A percentile compares a stretch with the other conserved stretches of the same genome.
Conservation (phyloP, 148 eudicot genomes). For the Rhododendron mucronatum region DNA sequence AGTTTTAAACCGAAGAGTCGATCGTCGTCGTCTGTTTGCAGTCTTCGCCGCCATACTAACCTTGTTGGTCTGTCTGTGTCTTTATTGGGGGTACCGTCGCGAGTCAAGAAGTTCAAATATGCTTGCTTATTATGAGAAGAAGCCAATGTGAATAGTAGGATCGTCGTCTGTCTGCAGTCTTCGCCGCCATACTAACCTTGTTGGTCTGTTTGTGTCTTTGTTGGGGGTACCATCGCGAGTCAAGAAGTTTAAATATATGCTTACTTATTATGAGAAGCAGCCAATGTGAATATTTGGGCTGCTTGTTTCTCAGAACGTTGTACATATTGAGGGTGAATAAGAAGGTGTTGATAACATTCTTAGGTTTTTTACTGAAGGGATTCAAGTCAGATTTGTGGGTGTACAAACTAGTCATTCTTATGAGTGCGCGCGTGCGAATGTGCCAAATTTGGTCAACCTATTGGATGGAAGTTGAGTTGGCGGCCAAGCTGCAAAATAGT, state of each 20-base stretch:
- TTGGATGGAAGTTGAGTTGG: neutral
- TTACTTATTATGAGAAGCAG: neutral
- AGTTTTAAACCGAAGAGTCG: no score
- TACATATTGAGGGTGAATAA: neutral
- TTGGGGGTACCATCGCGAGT: neutral
- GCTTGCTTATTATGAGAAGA: neutral
- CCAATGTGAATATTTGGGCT: neutral
- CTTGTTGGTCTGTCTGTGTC: constrained; percentile 25
- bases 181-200: constrained; percentile 20
- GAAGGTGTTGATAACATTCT: neutral
- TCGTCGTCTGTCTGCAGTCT: neutral
- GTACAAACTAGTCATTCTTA: neutral
- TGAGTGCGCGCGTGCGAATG: neutral
- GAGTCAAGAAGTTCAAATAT: neutral
- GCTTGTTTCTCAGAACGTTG: neutral
- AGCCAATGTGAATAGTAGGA: neutral
- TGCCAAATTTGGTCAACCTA: neutral
- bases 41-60: constrained; percentile 10
- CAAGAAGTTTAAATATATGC: neutral
- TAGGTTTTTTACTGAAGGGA: neutral
- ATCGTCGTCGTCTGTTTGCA: neutral
- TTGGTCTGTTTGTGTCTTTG: constrained; percentile 18
- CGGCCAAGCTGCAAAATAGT: neutral
- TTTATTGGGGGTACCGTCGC: neutral
- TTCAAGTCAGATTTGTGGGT: neutral